Conservation (phyloP, 176 grass and related monocot species). For the Luzula sylvatica region DNA sequence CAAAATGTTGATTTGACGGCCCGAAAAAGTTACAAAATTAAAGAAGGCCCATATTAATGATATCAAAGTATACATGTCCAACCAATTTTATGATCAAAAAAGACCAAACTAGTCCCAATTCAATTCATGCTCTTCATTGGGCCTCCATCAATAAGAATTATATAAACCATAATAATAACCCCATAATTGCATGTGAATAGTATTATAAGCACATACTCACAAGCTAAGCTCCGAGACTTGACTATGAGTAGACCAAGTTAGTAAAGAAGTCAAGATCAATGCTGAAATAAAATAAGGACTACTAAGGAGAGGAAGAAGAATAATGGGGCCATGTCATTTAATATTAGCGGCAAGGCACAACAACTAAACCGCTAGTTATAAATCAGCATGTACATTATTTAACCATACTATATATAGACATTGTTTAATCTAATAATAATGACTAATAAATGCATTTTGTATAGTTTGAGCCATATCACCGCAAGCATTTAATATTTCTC, state of each 20-base stretch:
- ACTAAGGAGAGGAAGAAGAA: background rate
- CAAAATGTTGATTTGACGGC: too few species aligned
- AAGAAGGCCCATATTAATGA: too few species aligned
- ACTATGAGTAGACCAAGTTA: background rate
- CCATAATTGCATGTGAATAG: background rate
- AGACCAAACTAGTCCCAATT: too few species aligned
- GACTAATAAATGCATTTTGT: background rate
- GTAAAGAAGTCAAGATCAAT: conserved; percentile 5
- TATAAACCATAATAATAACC: background rate
- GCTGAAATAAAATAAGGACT: background rate
- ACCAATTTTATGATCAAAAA: too few species aligned
- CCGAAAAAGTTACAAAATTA: too few species aligned
- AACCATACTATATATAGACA: background rate
- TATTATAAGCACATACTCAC: too few species aligned
- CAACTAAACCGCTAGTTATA: conserved; percentile 20
- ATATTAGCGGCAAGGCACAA: conserved; percentile 14
- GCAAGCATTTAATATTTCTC: conserved; percentile 16
- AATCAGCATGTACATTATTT: conserved; percentile 15
- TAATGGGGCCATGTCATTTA: conserved; percentile 18
- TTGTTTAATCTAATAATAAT: background rate
- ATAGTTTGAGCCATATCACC: conserved; percentile 21
- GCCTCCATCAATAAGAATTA: too few species aligned
- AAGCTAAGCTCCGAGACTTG: background rate
- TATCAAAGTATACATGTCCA: too few species aligned
- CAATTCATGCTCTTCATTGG: too few species aligned